phyloP scores from a whole-genome alignment of 129 eudicot species.

The Rutidosis leptorrhynchoides region DNA sequence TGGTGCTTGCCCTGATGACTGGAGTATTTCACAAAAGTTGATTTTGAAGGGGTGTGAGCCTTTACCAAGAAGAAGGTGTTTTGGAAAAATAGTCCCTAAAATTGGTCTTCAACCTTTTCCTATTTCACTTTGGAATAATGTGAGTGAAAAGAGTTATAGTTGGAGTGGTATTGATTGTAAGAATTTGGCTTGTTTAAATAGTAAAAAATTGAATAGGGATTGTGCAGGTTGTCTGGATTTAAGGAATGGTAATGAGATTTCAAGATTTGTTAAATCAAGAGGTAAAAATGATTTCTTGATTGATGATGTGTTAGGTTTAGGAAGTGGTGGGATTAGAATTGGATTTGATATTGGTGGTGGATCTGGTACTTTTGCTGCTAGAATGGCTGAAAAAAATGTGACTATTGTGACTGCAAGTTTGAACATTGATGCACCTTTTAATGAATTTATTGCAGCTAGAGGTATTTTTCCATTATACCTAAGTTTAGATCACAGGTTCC shows the following conservation, averaged over 20 bases:
- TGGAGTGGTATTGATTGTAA: constrained; percentile 96
- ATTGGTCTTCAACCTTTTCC: constrained; percentile 70
- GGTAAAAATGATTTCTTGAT: constrained; percentile 85
- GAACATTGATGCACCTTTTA: constrained; percentile 83
- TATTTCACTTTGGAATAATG: constrained; percentile 81
- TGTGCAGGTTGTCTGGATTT: constrained; percentile 84
- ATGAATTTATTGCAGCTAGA: constrained; percentile 86
- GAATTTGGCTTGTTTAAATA: constrained; percentile 69
- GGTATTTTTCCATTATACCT: constrained; percentile 75
- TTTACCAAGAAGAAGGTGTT: constrained; percentile 86
- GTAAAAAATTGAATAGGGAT: constrained; percentile 76
- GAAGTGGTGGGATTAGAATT: constrained; percentile 71
- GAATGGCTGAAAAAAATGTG: constrained; percentile 90
- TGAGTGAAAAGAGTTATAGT: constrained; percentile 73
- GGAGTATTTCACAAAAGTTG: constrained; percentile 82
- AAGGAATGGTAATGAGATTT: constrained; percentile 57
- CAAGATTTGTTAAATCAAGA: constrained; percentile 59
- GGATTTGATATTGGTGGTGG: constrained; percentile 98
- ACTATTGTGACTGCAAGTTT: constrained; percentile 64
- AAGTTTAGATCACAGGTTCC: constrained; percentile 87
- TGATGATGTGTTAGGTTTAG: constrained; percentile 77
- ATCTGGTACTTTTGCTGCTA: constrained; percentile 92
- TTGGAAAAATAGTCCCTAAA: constrained; percentile 59
- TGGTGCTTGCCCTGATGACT: constrained; percentile 89
- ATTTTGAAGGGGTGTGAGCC: constrained; percentile 91